phyloP scores from a whole-genome alignment of 2,329 filamentous ascomycete species.

The Pyrenochaeta sp. region DNA sequence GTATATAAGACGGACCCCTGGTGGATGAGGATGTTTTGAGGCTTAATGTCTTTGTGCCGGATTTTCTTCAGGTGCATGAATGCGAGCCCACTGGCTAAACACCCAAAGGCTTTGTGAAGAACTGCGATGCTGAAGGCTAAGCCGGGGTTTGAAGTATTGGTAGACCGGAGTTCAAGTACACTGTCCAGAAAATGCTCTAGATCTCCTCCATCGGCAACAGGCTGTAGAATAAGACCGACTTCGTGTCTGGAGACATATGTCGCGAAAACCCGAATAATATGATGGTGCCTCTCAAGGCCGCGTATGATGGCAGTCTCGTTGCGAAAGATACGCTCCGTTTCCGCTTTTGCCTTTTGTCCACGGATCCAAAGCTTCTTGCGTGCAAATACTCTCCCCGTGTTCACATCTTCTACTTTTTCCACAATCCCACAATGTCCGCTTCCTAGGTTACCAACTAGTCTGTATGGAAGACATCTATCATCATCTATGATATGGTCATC shows the following conservation, averaged over 20 bases:
- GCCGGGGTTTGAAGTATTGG: not conserved
- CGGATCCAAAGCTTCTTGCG: not conserved
- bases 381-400: not conserved
- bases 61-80: constrained; percentile 16
- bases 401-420: not conserved
- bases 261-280: constrained; percentile 20
- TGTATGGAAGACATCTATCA: not conserved
- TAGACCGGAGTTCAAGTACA: not conserved
- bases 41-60: constrained; percentile 17
- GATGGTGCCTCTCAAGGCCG: constrained; percentile 11
- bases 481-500: not conserved
- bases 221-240: constrained; percentile 20
- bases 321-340: constrained; percentile 1
- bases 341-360: not conserved
- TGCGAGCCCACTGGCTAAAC: constrained; percentile 15
- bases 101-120: constrained; percentile 13
- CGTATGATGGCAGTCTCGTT: constrained; percentile 21
- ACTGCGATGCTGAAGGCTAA: not conserved
- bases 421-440: not conserved
- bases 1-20: constrained; percentile 15
- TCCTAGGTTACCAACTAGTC: not conserved
- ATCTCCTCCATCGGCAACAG: constrained; percentile 26
- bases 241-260: constrained; percentile 14
- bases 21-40: constrained; percentile 22
- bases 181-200: constrained; percentile 8